Evolutionary conservation across 371 early-diverging fungal genomes (phyloP).

Genomic region (Syncephalis plumigaleata): DNA sequence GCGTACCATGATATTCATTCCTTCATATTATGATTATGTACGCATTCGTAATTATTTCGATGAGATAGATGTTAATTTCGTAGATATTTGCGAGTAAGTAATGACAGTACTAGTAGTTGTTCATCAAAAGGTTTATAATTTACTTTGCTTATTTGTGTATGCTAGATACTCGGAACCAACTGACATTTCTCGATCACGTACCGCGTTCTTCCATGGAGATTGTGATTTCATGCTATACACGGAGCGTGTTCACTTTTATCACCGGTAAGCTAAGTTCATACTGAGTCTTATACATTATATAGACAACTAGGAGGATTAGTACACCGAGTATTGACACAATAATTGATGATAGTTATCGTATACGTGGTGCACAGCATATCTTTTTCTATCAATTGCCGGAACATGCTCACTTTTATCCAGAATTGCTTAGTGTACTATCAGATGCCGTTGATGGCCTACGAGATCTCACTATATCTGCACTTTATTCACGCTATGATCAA

Average conservation of each 20-base stretch:
- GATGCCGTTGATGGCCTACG: conserved; percentile 20
- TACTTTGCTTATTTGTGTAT: no score
- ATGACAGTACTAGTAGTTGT: not conserved
- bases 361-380: conserved; percentile 70
- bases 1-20: conserved; percentile 73
- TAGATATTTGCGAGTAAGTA: conserved; percentile 57
- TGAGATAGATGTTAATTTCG: conserved; percentile 54
- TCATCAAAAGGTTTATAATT: no score
- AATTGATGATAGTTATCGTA: conserved; percentile 31
- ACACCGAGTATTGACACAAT: no score
- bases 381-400: conserved; percentile 85
- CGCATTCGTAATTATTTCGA: conserved; percentile 72
- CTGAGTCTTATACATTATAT: no score
- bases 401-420: conserved; percentile 73
- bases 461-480: conserved; percentile 37
- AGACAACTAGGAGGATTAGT: no score
- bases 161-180: conserved; percentile 39
- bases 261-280: conserved; percentile 34
- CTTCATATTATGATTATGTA: conserved; percentile 95
- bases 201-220: conserved; percentile 66
- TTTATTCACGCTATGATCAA: conserved; percentile 72
- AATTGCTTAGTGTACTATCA: conserved; percentile 49
- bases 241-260: conserved; percentile 90
- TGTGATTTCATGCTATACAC: conserved; percentile 62
- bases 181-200: conserved; percentile 59